Base-by-base conservation (phyloP, 2,329 filamentous ascomycete species). In the Aspergillus sp. region DNA sequence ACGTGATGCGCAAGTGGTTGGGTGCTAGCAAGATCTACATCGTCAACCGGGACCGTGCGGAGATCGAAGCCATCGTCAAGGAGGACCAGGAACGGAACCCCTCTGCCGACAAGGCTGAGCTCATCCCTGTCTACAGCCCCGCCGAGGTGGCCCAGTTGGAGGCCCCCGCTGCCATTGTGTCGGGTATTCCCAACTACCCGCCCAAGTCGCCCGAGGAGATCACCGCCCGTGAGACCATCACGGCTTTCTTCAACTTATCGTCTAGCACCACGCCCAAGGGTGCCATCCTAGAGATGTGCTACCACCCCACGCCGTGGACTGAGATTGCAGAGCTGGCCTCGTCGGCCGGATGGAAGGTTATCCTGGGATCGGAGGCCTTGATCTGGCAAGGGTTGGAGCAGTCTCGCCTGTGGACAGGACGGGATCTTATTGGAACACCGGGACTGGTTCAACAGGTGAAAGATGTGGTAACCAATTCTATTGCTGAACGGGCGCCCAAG, bases 251-350 rank as follows among this genome's bases (percentile, higher is more conserved):
- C 39, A 52, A 56, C 0, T 11, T 42, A n/a, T 30, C 48, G n/a
- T 35, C 47, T 37, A 40, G 53, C 9, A 35, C 47, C 7, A 46
- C 71, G 28, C 67, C 76, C 48, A 84, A 85, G 65, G 86, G 85
- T 6, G 81, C 81, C 6, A 78, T 90, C 44, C 63, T 90, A 47
- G 86, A 90, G 65, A 90, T 91, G 86, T 90, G 86, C 71, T 90
- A 90, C 62, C 87, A 90, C 60, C 87, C 87, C 0, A 64, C 74
- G 3, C 83, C 85, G 0, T 83, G 78, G 62, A 90, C 87, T 0
- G 73, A 77, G 52, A 77, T 89, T 39, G 81, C 79, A 1, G 75
- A 73, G 35, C 56, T 89, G 34, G 79, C 83, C 0, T 74, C 79
- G 54, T 65, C 68, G 3, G 72, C 73, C 7, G 83, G 83, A 0